A percentile compares a stretch with the other conserved stretches of the same genome.
Evolutionary conservation across 768 basidiomycete genomes (phyloP).

Genomic region (Botryobasidium botryosum): DNA sequence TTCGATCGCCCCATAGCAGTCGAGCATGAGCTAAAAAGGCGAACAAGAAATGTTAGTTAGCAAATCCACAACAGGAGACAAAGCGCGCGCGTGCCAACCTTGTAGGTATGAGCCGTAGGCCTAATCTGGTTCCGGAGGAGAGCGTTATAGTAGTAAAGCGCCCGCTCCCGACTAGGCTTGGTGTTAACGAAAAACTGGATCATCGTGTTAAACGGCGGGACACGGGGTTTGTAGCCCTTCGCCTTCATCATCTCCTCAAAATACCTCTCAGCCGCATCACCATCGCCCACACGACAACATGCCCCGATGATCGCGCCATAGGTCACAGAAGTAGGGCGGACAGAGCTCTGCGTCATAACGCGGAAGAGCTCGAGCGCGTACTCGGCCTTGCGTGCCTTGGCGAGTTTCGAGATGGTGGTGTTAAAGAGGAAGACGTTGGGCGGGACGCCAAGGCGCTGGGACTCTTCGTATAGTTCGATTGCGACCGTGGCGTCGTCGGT

Average conservation of each 20-base stretch:
- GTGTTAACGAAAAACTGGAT: slow-evolving; percentile 90
- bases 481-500: slow-evolving; percentile 91
- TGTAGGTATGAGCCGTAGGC: slow-evolving; percentile 89
- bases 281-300: slow-evolving; percentile 85
- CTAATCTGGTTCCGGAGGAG: slow-evolving; percentile 41
- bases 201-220: slow-evolving; percentile 97
- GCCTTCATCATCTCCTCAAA: slow-evolving; percentile 71
- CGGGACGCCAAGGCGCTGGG: slow-evolving; percentile 43
- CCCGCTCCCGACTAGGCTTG: slow-evolving; percentile 68
- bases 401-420: slow-evolving; percentile 90
- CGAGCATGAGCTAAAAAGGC: slow-evolving; percentile 53
- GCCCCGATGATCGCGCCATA: slow-evolving; percentile 91
- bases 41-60: background rate
- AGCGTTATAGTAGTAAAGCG: slow-evolving; percentile 55
- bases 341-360: slow-evolving; percentile 51
- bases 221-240: slow-evolving; percentile 64
- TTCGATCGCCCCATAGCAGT: slow-evolving; percentile 72
- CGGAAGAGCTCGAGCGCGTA: slow-evolving; percentile 75
- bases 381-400: slow-evolving; percentile 88
- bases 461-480: slow-evolving; percentile 66
- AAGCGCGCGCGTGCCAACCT: slow-evolving; percentile 30
- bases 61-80: too few relatives aligned
- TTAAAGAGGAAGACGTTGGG: slow-evolving; percentile 89
- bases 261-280: slow-evolving; percentile 56
- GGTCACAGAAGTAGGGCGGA: slow-evolving; percentile 69